A percentile compares a stretch with the other conserved stretches of the same genome.
Conservation (phyloP, 108 stramenopile species). For the Epithemia pelagica region DNA sequence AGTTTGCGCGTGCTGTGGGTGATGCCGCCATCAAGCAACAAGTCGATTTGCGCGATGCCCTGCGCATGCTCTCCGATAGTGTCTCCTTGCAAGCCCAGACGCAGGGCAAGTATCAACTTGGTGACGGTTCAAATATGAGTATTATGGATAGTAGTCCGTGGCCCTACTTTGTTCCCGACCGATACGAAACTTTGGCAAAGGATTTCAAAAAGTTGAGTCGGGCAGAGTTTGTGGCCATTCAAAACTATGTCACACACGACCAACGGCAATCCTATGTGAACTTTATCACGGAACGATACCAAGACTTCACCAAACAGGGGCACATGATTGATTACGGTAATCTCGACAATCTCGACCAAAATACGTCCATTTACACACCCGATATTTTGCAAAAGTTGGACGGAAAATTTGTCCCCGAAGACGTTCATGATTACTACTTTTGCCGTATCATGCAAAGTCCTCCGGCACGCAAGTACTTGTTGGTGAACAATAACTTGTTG, state of each 20-base stretch:
- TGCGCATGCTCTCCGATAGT: background rate
- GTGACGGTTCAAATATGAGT: background rate
- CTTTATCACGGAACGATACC: background rate
- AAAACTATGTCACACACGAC: conserved; percentile 5
- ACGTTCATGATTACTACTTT: background rate
- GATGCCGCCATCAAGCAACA: conserved; percentile 5
- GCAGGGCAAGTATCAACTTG: too few relatives aligned
- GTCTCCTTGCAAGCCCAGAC: too few relatives aligned
- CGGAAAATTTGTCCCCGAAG: background rate
- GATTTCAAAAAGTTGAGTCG: background rate
- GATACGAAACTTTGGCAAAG: background rate
- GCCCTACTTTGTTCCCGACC: background rate
- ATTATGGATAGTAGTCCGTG: background rate
- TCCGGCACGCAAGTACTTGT: background rate
- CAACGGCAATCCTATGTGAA: background rate
- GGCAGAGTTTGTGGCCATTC: conserved; percentile 4
- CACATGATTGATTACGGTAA: background rate
- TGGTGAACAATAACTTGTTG: background rate
- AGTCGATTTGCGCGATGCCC: background rate
- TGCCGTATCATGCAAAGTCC: background rate
- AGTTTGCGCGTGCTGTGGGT: conserved; percentile 1
- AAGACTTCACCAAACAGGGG: background rate
- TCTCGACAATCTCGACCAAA: background rate
- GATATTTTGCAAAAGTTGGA: background rate
- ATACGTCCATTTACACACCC: background rate